Conservation (phyloP, 169 alveolate genomes). For the Toxoplasma gondii region DNA sequence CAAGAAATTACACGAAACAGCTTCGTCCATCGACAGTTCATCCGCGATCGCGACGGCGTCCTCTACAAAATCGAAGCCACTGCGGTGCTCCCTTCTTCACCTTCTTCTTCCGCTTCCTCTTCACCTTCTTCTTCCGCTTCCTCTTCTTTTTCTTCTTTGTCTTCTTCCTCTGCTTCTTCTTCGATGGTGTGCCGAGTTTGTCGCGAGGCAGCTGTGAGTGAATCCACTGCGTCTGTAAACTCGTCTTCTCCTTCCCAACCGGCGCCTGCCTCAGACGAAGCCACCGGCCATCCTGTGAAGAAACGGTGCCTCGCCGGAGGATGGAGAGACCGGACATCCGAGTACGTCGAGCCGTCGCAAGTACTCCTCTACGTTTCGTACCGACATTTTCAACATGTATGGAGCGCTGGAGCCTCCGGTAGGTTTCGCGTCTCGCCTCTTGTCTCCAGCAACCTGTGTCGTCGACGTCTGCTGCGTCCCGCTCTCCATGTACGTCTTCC, state of each 20-base stretch:
- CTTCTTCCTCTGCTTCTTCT: background rate
- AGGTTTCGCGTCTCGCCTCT: background rate
- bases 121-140: background rate
- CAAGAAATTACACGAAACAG: background rate
- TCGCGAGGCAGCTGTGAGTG: background rate
- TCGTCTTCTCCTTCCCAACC: too few species aligned
- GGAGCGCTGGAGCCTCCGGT: conserved; percentile 55
- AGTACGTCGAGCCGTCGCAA: conserved; percentile 39
- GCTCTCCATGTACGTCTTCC: too few species aligned
- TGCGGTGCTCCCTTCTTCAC: background rate
- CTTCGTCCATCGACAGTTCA: conserved; percentile 34
- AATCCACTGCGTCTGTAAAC: too few species aligned
- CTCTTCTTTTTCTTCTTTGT: background rate
- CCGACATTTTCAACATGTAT: background rate
- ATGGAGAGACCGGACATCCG: background rate
- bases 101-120: background rate
- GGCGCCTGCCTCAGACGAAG: too few species aligned
- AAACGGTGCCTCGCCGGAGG: background rate
- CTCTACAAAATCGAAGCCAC: conserved; percentile 45
- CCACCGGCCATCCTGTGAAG: background rate
- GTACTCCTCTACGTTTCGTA: conserved; percentile 29
- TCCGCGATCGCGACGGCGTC: conserved; percentile 16
- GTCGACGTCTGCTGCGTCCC: too few species aligned
- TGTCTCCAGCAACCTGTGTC: too few species aligned
- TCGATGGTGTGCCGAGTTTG: background rate